Conservation (phyloP, 2,329 filamentous ascomycete species). For the Diaporthe sp. region DNA sequence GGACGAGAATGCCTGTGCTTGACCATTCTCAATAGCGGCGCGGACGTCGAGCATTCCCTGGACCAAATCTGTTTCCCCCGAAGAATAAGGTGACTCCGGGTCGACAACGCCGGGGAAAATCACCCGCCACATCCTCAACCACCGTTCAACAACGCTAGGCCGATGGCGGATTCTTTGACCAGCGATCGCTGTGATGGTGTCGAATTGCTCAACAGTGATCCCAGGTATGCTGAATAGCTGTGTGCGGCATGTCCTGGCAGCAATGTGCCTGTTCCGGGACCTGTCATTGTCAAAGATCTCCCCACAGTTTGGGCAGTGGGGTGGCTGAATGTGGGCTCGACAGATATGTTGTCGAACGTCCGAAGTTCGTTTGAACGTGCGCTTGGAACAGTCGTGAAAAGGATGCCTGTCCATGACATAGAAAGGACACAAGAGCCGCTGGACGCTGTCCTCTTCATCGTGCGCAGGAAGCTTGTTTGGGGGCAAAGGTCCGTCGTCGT, state of each 20-base stretch:
- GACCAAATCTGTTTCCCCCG: neutral
- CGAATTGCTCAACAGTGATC: neutral
- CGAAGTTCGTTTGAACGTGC: neutral
- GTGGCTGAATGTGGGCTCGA: neutral
- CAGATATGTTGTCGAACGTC: neutral
- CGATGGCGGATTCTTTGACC: neutral
- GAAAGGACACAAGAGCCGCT: neutral
- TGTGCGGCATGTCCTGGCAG: neutral
- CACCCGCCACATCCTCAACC: neutral
- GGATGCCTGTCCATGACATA: neutral
- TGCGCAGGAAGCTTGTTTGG: neutral
- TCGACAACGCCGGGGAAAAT: neutral
- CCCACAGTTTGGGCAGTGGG: neutral
- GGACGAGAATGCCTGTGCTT: too few relatives aligned
- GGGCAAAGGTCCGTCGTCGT: neutral
- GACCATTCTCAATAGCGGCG: neutral
- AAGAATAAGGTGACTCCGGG: neutral
- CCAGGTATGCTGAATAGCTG: neutral
- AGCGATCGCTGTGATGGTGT: neutral
- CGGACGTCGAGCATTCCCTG: neutral
- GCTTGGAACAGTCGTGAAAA: neutral
- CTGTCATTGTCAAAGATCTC: neutral
- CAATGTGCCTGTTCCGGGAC: neutral
- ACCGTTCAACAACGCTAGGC: neutral
- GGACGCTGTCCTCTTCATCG: neutral